Percentiles rank a stretch among this genome's conserved stretches.
Evolutionary conservation across 768 basidiomycete species (phyloP).

Genomic region (Macrolepiota dolichaula): DNA sequence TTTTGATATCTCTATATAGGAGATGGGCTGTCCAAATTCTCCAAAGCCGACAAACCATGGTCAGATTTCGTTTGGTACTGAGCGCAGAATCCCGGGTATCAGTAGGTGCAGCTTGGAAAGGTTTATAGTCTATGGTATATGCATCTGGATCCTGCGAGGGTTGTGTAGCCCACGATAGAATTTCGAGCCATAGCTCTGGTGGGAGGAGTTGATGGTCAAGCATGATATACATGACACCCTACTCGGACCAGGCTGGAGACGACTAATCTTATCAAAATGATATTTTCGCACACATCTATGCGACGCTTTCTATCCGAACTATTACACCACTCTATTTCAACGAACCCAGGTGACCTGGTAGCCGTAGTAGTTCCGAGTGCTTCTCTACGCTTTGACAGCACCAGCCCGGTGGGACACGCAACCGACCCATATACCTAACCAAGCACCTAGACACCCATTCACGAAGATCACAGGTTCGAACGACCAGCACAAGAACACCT

Average conservation of each 20-base stretch:
- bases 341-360: no score
- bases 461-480: not conserved
- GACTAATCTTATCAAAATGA: constrained; percentile 8
- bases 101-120: constrained; percentile 40
- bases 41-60: constrained; percentile 59
- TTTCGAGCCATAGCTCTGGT: constrained; percentile 51
- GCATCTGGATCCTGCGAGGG: constrained; percentile 18
- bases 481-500: not conserved
- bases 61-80: constrained; percentile 36
- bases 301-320: not conserved
- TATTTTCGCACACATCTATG: not conserved
- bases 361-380: not conserved
- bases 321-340: not conserved
- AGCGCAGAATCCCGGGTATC: constrained; percentile 26
- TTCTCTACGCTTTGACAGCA: not conserved
- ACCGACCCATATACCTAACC: not conserved
- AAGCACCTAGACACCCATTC: not conserved
- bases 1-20: constrained; percentile 52
- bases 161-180: constrained; percentile 43
- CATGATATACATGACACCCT: constrained; percentile 1
- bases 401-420: not conserved
- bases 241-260: not conserved
- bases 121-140: constrained; percentile 32
- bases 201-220: constrained; percentile 32
- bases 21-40: constrained; percentile 38